These are phyloP conservation scores for Nicotiana attenuata DNA, from an alignment of 257 asterid species.

Conservation along the genomic window DNA sequence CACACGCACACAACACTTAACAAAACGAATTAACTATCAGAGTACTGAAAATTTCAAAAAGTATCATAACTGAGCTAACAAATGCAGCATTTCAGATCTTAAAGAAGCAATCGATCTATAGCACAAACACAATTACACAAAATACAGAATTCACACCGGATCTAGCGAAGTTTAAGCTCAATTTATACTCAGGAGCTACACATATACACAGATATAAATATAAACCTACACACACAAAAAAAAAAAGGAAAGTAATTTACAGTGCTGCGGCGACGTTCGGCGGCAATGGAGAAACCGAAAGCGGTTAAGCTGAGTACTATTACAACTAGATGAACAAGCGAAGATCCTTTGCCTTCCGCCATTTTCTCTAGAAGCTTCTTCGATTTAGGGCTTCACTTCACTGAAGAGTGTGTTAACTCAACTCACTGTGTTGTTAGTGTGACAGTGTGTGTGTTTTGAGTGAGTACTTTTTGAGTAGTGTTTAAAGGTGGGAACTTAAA, in stretches of 20 bases:
- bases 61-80: neutral
- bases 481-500: conserved; percentile 18
- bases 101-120: no score
- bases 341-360: conserved; percentile 67
- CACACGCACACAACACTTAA: neutral
- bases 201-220: neutral
- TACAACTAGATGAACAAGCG: conserved; percentile 78
- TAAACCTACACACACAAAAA: neutral
- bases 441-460: neutral
- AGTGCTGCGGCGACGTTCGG: conserved; percentile 86
- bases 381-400: conserved; percentile 10
- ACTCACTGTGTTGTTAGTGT: neutral
- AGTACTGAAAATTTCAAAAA: neutral
- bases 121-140: neutral
- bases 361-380: conserved; percentile 11
- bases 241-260: conserved; percentile 26
- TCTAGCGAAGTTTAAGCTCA: conserved; percentile 1
- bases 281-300: conserved; percentile 89
- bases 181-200: conserved; percentile 2
- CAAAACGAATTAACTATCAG: neutral
- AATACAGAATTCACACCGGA: neutral
- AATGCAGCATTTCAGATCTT: no score
- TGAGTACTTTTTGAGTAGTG: neutral
- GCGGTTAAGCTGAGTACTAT: conserved; percentile 72
- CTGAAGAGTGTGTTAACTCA: neutral